Evolutionary conservation across 2,329 filamentous ascomycete species (phyloP).

Genomic region (Fusarium foetens): DNA sequence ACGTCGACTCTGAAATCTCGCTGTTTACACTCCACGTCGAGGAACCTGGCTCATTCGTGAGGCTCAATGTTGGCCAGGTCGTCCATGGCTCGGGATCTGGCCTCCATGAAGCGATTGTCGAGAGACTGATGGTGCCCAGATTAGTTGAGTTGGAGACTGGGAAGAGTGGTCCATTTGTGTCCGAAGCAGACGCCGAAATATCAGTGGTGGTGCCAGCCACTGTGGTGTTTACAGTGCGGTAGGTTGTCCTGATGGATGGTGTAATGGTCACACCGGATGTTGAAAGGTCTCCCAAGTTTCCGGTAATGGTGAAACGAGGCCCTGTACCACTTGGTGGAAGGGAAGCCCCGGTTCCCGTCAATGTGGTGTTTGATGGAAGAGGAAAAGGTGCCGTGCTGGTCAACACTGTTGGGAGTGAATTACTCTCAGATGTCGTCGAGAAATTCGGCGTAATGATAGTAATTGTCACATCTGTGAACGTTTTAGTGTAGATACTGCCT

Average conservation of each 20-base stretch:
- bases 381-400: slow-evolving; percentile 26
- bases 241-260: neutral
- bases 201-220: neutral
- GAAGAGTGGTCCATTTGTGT: slow-evolving; percentile 12
- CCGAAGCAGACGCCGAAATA: slow-evolving; percentile 3
- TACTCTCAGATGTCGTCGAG: slow-evolving; percentile 6
- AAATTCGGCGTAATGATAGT: slow-evolving; percentile 16
- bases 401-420: neutral
- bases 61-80: slow-evolving; percentile 21
- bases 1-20: slow-evolving; percentile 12
- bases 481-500: neutral
- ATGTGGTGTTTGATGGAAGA: slow-evolving; percentile 30
- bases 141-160: slow-evolving; percentile 34
- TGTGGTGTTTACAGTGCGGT: slow-evolving; percentile 21
- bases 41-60: slow-evolving; percentile 10
- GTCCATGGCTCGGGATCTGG: slow-evolving; percentile 21
- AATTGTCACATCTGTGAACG: neutral
- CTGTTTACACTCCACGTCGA: slow-evolving; percentile 26
- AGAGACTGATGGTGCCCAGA: neutral
- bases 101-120: slow-evolving; percentile 12
- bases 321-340: slow-evolving; percentile 14
- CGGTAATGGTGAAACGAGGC: neutral
- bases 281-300: neutral
- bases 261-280: neutral
- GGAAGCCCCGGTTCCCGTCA: slow-evolving; percentile 6